Base-by-base conservation (phyloP, 306 rosid species). In the Rosa multiflora region DNA sequence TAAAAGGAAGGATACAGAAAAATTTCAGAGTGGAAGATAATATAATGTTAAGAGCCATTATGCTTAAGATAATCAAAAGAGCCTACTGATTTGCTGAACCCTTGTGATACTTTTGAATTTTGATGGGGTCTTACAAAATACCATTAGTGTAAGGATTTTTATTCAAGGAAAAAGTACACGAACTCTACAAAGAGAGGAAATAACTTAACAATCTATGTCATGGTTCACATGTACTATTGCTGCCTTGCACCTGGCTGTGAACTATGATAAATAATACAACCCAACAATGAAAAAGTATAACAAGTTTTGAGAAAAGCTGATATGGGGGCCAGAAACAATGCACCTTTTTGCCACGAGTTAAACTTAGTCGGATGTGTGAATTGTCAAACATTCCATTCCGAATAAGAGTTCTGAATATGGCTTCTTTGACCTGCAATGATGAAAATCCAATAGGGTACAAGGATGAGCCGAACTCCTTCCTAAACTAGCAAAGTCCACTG, bases 301-400 rank as follows among this genome's bases (percentile, higher is more conserved):
- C 9, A 23, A 5, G 39, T 23, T 40, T 21, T 67, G n/a, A 32
- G 14, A 71, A 52, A 20, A 40, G 6, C 51, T 14, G 69, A 39
- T n/a, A 42, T 63, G 18, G 73, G 21, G 29, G 52, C 40, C 29
- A 43, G 20, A 68, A 69, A 69, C 32, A 69, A 40, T 69, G 59
- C 78, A 90, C 97, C 96, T 93, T 93, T 82, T 88, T 89, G 20
- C 96, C 97, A 76, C 97, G 88, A 9, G 97, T 93, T 67, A 93
- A 81, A 84, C 96, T 89, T 43, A 93, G 85, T 56, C 96, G 87
- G 69, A 93, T 91, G 88, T 93, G 97, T 14, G 94, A 75, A 68
- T 88, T 91, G 81, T 91, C 90, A 83, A 90, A 90, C 97, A 93
- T 93, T 78, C 92, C 96, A 76, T 93, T 93, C 67, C 87, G 88